phyloP scores from a whole-genome alignment of 768 basidiomycete genomes.

The Cystoderma amianthinum region DNA sequence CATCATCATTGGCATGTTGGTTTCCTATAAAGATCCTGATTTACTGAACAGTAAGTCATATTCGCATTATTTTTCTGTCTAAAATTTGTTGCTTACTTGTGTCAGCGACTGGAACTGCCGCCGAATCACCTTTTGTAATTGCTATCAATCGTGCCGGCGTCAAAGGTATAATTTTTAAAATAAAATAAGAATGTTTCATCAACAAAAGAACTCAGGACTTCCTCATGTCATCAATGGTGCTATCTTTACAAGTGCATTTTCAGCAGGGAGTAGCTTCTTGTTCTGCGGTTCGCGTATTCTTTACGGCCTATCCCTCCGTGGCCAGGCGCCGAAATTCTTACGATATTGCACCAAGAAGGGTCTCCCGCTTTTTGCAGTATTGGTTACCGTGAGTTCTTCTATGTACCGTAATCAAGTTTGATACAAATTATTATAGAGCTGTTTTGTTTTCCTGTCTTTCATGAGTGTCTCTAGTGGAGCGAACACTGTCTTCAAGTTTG shows the following conservation, averaged over 20 bases:
- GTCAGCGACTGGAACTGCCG: slow-evolving; percentile 51
- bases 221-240: slow-evolving; percentile 68
- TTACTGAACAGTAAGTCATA: slow-evolving; percentile 33
- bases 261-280: slow-evolving; percentile 61
- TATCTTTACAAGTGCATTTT: slow-evolving; percentile 68
- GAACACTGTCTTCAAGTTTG: slow-evolving; percentile 50
- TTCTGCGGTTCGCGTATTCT: slow-evolving; percentile 49
- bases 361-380: slow-evolving; percentile 34
- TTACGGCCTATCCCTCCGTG: slow-evolving; percentile 45
- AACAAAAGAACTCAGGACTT: too few species aligned
- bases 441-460: slow-evolving; percentile 47
- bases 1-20: slow-evolving; percentile 73
- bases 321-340: slow-evolving; percentile 40
- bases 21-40: slow-evolving; percentile 55
- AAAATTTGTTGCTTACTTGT: neutral
- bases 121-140: slow-evolving; percentile 79
- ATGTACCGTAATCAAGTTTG: neutral
- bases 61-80: neutral
- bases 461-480: slow-evolving; percentile 57
- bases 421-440: slow-evolving; percentile 16
- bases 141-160: slow-evolving; percentile 70
- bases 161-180: slow-evolving; percentile 36
- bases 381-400: slow-evolving; percentile 19
- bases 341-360: slow-evolving; percentile 40
- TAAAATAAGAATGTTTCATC: too few species aligned